Evolutionary conservation across 2,329 filamentous ascomycete genomes (phyloP).

Genomic region (Cryphonectria nitschkei): DNA sequence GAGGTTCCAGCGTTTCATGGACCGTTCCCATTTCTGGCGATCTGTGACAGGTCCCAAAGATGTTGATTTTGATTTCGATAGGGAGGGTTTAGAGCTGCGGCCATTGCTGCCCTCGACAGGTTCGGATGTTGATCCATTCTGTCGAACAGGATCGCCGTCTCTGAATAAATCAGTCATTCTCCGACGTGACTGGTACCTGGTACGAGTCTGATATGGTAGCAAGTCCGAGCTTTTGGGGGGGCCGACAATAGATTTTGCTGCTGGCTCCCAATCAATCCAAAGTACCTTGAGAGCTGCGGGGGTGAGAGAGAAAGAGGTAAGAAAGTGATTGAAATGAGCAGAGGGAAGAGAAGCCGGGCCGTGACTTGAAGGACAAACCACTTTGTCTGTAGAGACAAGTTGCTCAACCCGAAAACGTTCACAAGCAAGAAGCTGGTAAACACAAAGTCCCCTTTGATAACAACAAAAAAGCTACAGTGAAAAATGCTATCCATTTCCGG

Average conservation of each 20-base stretch:
- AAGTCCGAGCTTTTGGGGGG: background rate
- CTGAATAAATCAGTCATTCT: constrained; percentile 10
- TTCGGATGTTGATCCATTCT: background rate
- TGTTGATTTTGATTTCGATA: background rate
- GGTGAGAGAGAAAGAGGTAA: background rate
- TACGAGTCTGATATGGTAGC: background rate
- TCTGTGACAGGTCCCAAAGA: background rate
- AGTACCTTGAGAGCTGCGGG: background rate
- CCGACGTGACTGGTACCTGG: background rate
- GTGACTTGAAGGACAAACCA: constrained; percentile 9
- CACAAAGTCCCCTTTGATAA: background rate
- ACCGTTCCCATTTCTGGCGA: constrained; percentile 13
- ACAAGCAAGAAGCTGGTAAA: background rate
- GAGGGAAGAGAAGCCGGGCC: background rate
- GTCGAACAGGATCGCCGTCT: background rate
- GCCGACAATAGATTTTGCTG: background rate
- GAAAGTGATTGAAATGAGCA: too few relatives aligned
- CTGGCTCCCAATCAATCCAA: background rate
- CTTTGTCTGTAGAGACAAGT: background rate
- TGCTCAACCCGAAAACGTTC: constrained; percentile 1
- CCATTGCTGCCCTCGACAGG: background rate
- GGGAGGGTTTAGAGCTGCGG: background rate
- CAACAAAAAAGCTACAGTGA: background rate
- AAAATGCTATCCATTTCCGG: constrained; percentile 12
- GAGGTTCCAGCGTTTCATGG: constrained; percentile 17